Base-by-base conservation (phyloP, 2,329 filamentous ascomycete genomes). In the Colletotrichum tropicale region DNA sequence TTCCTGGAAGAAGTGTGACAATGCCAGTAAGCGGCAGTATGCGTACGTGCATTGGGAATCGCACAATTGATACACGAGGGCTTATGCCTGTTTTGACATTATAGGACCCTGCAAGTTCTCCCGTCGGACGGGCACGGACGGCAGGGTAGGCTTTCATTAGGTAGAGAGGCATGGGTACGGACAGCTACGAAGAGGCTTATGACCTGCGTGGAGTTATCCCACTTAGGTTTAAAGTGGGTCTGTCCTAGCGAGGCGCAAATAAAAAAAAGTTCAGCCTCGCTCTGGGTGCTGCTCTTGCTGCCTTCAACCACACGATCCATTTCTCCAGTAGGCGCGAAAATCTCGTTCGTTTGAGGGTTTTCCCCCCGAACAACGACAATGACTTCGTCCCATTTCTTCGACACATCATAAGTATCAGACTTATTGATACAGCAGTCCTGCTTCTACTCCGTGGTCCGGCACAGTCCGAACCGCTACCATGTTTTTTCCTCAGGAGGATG, bases 401-500 rank as follows among this genome's bases (percentile, higher is more conserved):
- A 34, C 32, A 48, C 70, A 24, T 74, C 70, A 30, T 74, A 64
- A 76, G 74, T 74, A 73, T 76, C 65, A 60, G 13, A 52, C 64
- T 73, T 73, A 73, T 69, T 69, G 64, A 74, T 76, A 74, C 74
- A 64, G 18, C 70, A 65, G 18, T 18, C 12, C 26, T 60, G 10
- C 24, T 26, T 12, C 18, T 18, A 16, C 43, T n/a, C 38, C 34
- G 68, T 55, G 52, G 62, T 60, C 32, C 10, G 38, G 58, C 60
- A 43, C 34, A 67, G 66, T 58, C 61, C 66, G 10, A 28, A 52
- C n/a, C 26, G 68, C 70, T 77, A 85, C 79, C 71, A 93, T 93
- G 91, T 81, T 93, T 79, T 93, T 93, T 80, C 84, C 89, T 60
- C 91, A 93, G 81, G 88, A 90, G 79, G 91, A 94, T 83, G 87